These are phyloP conservation scores for Haplographium delicatum DNA, from an alignment of 495 filamentous ascomycete genomes.

Conservation along the genomic window DNA sequence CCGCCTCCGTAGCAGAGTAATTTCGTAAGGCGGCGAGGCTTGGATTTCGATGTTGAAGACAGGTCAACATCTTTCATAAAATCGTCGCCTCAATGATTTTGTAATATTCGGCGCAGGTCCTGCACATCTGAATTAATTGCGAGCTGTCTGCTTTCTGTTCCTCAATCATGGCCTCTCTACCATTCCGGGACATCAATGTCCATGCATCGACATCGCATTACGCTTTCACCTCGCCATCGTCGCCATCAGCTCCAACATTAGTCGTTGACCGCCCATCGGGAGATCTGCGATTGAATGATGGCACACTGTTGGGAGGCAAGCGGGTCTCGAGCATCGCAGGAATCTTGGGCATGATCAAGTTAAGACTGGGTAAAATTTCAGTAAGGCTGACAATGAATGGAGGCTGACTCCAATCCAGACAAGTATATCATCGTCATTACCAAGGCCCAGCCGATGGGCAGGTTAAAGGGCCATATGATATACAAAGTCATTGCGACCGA, in stretches of 20 bases:
- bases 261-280: slow-evolving; percentile 90
- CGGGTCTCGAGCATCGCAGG: slow-evolving; percentile 90
- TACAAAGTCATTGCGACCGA: slow-evolving; percentile 90
- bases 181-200: slow-evolving; percentile 95
- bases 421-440: slow-evolving; percentile 97
- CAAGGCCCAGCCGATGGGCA: slow-evolving; percentile 85
- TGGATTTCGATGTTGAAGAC: not conserved
- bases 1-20: too few species aligned
- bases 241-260: slow-evolving; percentile 78
- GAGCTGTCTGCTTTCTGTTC: not conserved
- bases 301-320: slow-evolving; percentile 65
- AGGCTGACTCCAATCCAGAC: slow-evolving; percentile 46
- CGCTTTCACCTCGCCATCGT: slow-evolving; percentile 93
- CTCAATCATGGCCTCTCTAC: slow-evolving; percentile 58
- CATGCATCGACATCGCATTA: slow-evolving; percentile 87
- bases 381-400: not conserved
- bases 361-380: slow-evolving; percentile 69
- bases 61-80: not conserved
- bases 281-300: slow-evolving; percentile 79
- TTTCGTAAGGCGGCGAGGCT: slow-evolving; percentile 3
- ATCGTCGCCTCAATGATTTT: not conserved
- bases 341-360: slow-evolving; percentile 83
- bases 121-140: not conserved
- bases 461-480: slow-evolving; percentile 86
- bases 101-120: not conserved